phyloP scores from a whole-genome alignment of 2,329 filamentous ascomycete genomes.

The Neocatenulostroma microsporum region DNA sequence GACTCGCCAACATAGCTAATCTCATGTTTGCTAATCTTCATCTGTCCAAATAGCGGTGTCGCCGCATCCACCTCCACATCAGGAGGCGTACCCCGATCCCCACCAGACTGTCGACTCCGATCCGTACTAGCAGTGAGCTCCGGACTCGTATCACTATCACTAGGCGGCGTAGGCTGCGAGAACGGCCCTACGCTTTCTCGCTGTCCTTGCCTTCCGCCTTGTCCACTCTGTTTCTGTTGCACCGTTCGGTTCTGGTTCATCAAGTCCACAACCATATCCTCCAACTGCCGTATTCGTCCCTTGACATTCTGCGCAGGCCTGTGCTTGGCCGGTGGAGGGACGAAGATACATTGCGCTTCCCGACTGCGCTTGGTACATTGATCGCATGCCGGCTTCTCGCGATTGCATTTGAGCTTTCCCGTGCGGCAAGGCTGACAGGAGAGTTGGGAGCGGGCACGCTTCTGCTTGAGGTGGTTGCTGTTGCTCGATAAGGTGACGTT shows the following conservation, averaged over 20 bases:
- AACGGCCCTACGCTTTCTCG: slow-evolving; percentile 5
- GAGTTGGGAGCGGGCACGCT: slow-evolving; percentile 30
- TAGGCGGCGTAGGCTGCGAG: slow-evolving; percentile 24
- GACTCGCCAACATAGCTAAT: slow-evolving; percentile 75
- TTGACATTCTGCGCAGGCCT: slow-evolving; percentile 29
- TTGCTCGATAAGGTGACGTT: no score
- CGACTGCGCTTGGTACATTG: slow-evolving; percentile 31
- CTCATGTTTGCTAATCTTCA: slow-evolving; percentile 69
- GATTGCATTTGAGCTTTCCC: slow-evolving; percentile 32
- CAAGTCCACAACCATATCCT: slow-evolving; percentile 29
- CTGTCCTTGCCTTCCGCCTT: neutral
- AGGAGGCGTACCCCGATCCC: slow-evolving; percentile 1
- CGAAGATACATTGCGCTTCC: slow-evolving; percentile 25
- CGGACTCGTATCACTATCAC: slow-evolving; percentile 18
- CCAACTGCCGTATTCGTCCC: slow-evolving; percentile 28
- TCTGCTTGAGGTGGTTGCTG: slow-evolving; percentile 25
- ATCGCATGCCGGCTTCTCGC: slow-evolving; percentile 29
- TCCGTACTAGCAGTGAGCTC: slow-evolving; percentile 2
- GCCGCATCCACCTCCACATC: slow-evolving; percentile 30
- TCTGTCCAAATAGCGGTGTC: slow-evolving; percentile 66
- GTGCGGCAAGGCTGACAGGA: slow-evolving; percentile 30
- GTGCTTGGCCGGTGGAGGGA: slow-evolving; percentile 26
- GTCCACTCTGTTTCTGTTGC: slow-evolving; percentile 2
- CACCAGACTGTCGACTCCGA: slow-evolving; percentile 4
- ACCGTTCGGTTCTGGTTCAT: slow-evolving; percentile 25